These are phyloP conservation scores for Entophlyctis luteolus DNA, from an alignment of 192 early-diverging fungal genomes.

Conservation along the genomic window DNA sequence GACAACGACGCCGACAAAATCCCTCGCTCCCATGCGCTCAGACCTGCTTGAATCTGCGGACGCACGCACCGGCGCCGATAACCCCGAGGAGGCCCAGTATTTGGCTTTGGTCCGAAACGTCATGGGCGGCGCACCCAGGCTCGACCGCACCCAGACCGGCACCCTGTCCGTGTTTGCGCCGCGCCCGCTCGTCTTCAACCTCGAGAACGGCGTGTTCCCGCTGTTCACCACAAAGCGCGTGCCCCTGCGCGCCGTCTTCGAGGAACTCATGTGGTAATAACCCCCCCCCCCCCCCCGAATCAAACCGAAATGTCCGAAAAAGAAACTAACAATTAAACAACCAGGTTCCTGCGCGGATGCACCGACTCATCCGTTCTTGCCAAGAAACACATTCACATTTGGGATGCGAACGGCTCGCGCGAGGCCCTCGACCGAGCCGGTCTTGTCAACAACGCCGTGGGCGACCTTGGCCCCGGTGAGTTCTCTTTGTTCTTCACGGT, in stretches of 20 bases:
- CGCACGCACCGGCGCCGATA: too few relatives aligned
- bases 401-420: slow-evolving; percentile 80
- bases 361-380: slow-evolving; percentile 76
- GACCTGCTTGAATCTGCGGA: too few relatives aligned
- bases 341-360: slow-evolving; percentile 76
- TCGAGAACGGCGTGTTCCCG: slow-evolving; percentile 73
- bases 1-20: too few relatives aligned
- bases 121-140: too few relatives aligned
- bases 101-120: background rate
- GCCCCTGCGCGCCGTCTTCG: slow-evolving; percentile 81
- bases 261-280: slow-evolving; percentile 81
- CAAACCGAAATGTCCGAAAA: background rate
- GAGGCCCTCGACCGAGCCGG: slow-evolving; percentile 85
- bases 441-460: slow-evolving; percentile 66
- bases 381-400: slow-evolving; percentile 60
- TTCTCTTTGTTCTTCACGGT: background rate
- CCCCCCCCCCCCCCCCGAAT: background rate
- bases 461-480: slow-evolving; percentile 79
- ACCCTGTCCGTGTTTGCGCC: slow-evolving; percentile 65
- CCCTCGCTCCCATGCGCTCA: too few relatives aligned
- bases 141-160: slow-evolving; percentile 77
- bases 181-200: slow-evolving; percentile 77
- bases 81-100: slow-evolving; percentile 76
- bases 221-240: slow-evolving; percentile 95
- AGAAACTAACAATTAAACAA: background rate